phyloP scores from a whole-genome alignment of 768 basidiomycete species.

The Panaeolus papilionaceus region DNA sequence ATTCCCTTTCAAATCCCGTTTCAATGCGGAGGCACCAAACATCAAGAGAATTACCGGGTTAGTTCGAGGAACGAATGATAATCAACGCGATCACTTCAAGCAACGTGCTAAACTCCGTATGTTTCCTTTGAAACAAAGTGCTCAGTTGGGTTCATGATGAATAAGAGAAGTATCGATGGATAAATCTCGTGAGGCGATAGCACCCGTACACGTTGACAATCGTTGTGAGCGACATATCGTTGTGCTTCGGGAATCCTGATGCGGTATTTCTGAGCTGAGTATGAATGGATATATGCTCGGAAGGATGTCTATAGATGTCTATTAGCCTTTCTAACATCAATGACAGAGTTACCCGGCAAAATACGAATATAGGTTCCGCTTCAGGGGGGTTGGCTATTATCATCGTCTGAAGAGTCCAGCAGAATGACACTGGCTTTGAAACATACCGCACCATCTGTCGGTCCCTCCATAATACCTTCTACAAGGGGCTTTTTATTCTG shows the following conservation, averaged over 20 bases:
- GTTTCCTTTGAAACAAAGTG: slow-evolving; percentile 2
- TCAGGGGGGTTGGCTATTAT: neutral
- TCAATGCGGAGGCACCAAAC: neutral
- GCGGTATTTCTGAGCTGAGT: neutral
- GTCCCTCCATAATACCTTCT: too few species aligned
- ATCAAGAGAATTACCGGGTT: neutral
- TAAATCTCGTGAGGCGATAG: neutral
- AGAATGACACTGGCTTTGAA: neutral
- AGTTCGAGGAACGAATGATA: neutral
- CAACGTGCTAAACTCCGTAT: slow-evolving; percentile 13
- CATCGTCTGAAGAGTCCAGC: neutral
- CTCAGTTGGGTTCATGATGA: neutral
- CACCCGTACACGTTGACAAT: slow-evolving; percentile 1
- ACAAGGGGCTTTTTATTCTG: neutral
- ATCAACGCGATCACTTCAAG: neutral
- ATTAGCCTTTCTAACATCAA: slow-evolving; percentile 6
- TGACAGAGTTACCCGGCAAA: slow-evolving; percentile 4
- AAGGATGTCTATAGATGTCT: neutral
- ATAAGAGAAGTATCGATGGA: neutral
- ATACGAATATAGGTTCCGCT: neutral
- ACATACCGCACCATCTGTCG: neutral
- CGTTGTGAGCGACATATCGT: slow-evolving; percentile 3
- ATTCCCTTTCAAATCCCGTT: neutral
- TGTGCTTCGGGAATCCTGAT: slow-evolving; percentile 13
- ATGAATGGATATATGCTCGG: neutral